These are phyloP conservation scores for Botrytis medusae DNA, from an alignment of 2,329 filamentous ascomycete species.

Conservation along the genomic window DNA sequence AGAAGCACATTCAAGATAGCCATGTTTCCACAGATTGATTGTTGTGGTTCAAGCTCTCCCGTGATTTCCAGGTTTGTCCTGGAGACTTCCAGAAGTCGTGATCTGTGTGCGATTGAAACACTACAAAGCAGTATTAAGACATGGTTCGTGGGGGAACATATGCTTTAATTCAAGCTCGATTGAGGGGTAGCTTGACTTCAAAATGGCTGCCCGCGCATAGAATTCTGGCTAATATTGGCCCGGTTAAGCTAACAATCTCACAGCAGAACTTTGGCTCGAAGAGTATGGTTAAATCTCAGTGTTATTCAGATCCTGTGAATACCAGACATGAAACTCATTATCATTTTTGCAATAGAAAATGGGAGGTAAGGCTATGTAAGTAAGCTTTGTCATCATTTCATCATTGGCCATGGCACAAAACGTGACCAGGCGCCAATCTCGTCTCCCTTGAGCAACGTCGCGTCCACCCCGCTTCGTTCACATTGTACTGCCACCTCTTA, in stretches of 20 bases:
- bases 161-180: neutral
- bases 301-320: neutral
- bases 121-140: neutral
- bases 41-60: neutral
- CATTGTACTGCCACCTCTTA: too few species aligned
- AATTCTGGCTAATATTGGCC: neutral
- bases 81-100: neutral
- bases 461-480: neutral
- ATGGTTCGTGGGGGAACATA: neutral
- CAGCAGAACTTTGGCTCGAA: neutral
- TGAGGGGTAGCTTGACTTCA: neutral
- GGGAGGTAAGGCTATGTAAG: neutral
- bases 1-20: neutral
- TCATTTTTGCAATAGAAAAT: neutral
- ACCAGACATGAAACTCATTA: neutral
- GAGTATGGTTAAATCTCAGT: neutral
- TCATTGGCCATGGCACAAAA: neutral
- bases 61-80: neutral
- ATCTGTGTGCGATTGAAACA: neutral
- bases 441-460: neutral
- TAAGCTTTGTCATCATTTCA: neutral
- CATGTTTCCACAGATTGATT: neutral
- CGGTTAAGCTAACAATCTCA: neutral
- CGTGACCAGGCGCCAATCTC: conserved; percentile 5
- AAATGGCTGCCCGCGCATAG: neutral